Evolutionary conservation across 164 flowering plant species (phyloP), one percentile per base, ranked within the genome.

Genomic region (Tinospora cordifolia): DNA sequence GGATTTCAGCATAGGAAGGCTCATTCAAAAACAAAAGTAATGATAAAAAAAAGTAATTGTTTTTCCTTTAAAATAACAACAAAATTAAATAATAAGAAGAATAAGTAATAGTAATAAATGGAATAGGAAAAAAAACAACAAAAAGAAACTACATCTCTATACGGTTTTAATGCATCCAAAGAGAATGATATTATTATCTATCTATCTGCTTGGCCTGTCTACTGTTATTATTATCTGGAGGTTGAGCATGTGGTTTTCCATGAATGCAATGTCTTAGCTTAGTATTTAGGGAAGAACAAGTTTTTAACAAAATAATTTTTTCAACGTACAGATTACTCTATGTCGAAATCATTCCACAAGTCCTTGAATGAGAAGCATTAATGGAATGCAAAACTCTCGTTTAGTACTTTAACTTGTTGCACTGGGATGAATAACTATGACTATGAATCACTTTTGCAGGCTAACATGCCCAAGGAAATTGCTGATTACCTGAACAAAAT

Each of bases 381-480:
- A n/a, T n/a, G n/a, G n/a, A 17, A 22, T 17, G 21, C n/a, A 15
- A 8, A n/a, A 17, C 2, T 3, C 7, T 51, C n/a, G 6, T 51
- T 51, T 2, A 51, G n/a, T 17, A 22, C 19, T 51, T 51, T 2
- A n/a, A 51, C n/a, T 51, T n/a, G 22, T 51, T 51, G 59, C 17
- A 51, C 59, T 3, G 17, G 3, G 59, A 51, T 51, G n/a, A 51
- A n/a, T 51, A 51, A 51, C 21, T 7, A 17, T 70, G 30, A 14
- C 36, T 9, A 41, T 24, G 5, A 51, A 68, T 68, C 12, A 63
- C 54, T 63, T 81, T 22, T 81, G 46, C 83, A 94, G 98, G 98
- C 97, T 74, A 95, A 95, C 80, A 78, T 91, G 85, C 99, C 99
- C 8, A 91, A 92, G 83, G 99, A 95, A 82, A 95, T 95, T 72